phyloP scores from a whole-genome alignment of 1,284 basidiomycete species.

The Naganishia sp. region DNA sequence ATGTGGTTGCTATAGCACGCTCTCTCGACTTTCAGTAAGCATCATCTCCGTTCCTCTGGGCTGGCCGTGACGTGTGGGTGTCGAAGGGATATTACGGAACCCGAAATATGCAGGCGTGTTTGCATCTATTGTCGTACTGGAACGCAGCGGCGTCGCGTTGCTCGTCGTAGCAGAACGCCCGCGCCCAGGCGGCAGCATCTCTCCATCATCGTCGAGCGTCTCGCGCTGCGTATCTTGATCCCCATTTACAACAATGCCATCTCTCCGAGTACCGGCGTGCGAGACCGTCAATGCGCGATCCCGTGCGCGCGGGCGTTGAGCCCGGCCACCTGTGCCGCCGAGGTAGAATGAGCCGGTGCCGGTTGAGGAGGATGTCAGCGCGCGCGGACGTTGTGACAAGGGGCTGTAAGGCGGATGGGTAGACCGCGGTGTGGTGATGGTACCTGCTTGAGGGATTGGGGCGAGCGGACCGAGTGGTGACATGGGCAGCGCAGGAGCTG shows the following conservation, averaged over 20 bases:
- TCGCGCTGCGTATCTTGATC: background rate
- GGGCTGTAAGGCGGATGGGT: background rate
- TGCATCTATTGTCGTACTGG: background rate
- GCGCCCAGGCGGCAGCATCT: background rate
- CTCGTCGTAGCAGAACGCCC: slow-evolving; percentile 3
- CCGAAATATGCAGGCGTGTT: too few relatives aligned
- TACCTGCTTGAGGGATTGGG: background rate
- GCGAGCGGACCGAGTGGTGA: background rate
- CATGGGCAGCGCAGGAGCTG: slow-evolving; percentile 29
- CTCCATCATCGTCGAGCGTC: background rate
- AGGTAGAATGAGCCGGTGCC: slow-evolving; percentile 46
- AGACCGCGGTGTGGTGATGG: background rate
- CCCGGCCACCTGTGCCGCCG: slow-evolving; percentile 52
- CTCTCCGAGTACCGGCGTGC: background rate
- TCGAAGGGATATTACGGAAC: background rate
- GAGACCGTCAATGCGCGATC: slow-evolving; percentile 23
- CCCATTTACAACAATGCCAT: background rate
- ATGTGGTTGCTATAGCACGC: background rate
- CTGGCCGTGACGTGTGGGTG: background rate
- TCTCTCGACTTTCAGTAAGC: slow-evolving; percentile 3
- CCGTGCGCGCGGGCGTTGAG: slow-evolving; percentile 38
- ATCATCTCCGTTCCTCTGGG: background rate
- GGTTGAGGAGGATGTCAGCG: slow-evolving; percentile 36
- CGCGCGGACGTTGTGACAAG: slow-evolving; percentile 32
- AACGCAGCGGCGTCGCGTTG: background rate